Evolutionary conservation across 2,329 filamentous ascomycete genomes (phyloP).

Genomic region (Hypoxylon sp.): DNA sequence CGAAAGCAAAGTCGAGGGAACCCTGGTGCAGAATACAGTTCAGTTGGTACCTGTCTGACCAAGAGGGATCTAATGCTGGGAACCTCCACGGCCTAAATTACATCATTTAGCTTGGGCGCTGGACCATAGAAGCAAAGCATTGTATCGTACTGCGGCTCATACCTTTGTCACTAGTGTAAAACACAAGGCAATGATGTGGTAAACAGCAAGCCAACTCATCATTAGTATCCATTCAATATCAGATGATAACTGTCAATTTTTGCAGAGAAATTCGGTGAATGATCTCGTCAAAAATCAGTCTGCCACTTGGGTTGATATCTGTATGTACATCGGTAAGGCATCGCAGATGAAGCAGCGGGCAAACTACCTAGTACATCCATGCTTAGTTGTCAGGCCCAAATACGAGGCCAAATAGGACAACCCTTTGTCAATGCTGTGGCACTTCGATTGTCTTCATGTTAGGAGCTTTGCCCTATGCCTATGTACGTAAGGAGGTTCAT

Average conservation of each 20-base stretch:
- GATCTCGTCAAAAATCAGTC: constrained; percentile 20
- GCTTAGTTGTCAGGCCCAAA: constrained; percentile 43
- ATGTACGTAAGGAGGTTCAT: constrained; percentile 6
- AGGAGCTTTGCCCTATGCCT: constrained; percentile 19
- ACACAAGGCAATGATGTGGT: constrained; percentile 39
- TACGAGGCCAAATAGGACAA: constrained; percentile 42
- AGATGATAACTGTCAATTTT: constrained; percentile 38
- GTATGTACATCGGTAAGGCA: constrained; percentile 24
- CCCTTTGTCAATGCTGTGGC: constrained; percentile 22
- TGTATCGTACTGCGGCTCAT: constrained; percentile 37
- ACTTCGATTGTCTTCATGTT: constrained; percentile 27
- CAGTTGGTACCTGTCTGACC: constrained; percentile 29
- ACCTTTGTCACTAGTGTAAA: constrained; percentile 28
- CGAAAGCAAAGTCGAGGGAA: constrained; percentile 15
- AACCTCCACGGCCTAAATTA: constrained; percentile 38
- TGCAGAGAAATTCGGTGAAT: constrained; percentile 40
- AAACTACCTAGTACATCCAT: constrained; percentile 36
- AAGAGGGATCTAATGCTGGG: constrained; percentile 29
- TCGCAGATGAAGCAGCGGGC: constrained; percentile 31
- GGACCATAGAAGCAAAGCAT: constrained; percentile 25
- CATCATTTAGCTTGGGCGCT: constrained; percentile 42
- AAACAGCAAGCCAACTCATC: constrained; percentile 42
- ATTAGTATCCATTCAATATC: constrained; percentile 34
- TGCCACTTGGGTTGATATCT: constrained; percentile 20
- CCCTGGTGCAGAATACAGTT: constrained; percentile 32